Base-by-base conservation (phyloP, 371 early-diverging fungal genomes). In the Mucor saturninus region DNA sequence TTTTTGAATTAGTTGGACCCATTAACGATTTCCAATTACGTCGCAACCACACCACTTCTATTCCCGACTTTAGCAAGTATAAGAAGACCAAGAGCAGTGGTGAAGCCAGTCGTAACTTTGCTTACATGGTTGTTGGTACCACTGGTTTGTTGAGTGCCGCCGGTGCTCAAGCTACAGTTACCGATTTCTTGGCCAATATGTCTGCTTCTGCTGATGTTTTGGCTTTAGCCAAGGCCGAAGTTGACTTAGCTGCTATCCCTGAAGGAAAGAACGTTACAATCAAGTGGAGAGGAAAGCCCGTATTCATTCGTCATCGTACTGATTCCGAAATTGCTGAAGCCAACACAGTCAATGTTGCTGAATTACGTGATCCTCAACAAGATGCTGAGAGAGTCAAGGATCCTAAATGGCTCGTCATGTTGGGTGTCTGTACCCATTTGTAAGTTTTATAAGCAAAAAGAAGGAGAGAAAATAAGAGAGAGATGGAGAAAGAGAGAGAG, bases 201-300 rank as follows among this genome's bases (percentile, higher is more conserved):
- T 86, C 95, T 39, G 96, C 98, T 49, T 95, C 98, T 38, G 96
- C 96, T 59, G 98, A 98, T 87, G 97, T 97, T 37, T 84, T 98
- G 78, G 98, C 98, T 61, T 81, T 98, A 83, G 96, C 97, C 72
- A 97, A 96, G 89, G 94, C 94, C 38, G 98, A 98, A 86, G 92
- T 98, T 32, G 95, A 96, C 55, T 81, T 95, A 74, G 83, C 80
- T 65, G 69, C 90, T 50, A 95, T 98, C 74, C 98, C 98, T 39
- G 94, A 96, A 71, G 98, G 98, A 61, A 96, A 94, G 86, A 97
- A 97, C 66, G 91, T 97, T 59, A 91, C 94, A 38, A 85, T 98
- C 83, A 98, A 97, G 88, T 98, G 98, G 98, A 90, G 98, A 69
- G 98, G 98, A 79, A 98, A 98, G 89, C 98, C 98, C 61, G 92